Percentiles rank a stretch among this genome's conserved stretches.
These are phyloP conservation scores for Aureobasidium leucospermi DNA, from an alignment of 2,329 filamentous ascomycete genomes.

Conservation along the genomic window DNA sequence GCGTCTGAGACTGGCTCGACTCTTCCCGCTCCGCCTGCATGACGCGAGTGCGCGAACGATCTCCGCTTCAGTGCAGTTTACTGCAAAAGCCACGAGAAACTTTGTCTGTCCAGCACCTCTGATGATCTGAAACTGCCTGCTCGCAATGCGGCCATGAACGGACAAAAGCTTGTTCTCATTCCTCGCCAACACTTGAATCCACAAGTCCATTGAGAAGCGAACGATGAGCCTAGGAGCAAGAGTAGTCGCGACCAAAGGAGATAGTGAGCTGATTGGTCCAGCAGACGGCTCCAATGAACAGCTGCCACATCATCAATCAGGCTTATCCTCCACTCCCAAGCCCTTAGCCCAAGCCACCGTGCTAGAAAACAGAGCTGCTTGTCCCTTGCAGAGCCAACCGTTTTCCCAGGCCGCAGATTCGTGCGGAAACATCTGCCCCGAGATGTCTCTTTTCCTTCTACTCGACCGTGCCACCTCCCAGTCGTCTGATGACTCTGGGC, in stretches of 20 bases:
- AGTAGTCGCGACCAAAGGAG: not conserved
- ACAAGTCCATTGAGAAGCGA: not conserved
- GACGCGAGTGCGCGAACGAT: constrained; percentile 15
- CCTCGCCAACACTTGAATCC: not conserved
- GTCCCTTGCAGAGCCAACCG: constrained; percentile 16
- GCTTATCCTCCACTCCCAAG: constrained; percentile 12
- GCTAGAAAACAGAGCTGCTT: constrained; percentile 11
- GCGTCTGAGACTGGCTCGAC: constrained; percentile 12
- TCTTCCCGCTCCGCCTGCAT: constrained; percentile 12
- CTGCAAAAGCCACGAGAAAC: constrained; percentile 14
- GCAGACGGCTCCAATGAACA: constrained; percentile 10
- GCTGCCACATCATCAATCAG: constrained; percentile 11
- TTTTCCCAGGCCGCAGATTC: constrained; percentile 10
- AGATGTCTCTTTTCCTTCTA: constrained; percentile 6
- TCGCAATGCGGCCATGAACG: not conserved
- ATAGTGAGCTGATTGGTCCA: constrained; percentile 4
- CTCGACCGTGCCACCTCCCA: constrained; percentile 10
- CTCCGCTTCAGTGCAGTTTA: constrained; percentile 10
- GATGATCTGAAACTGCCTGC: constrained; percentile 10
- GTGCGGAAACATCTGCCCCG: constrained; percentile 2
- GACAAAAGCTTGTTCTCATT: constrained; percentile 6
- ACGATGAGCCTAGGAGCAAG: constrained; percentile 1
- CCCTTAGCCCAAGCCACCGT: constrained; percentile 9
- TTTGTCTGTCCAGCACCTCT: not conserved
- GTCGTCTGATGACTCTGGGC: not conserved